These are phyloP conservation scores for Isabelozyma heimii DNA, from an alignment of 805 yeast genomes.

Conservation along the genomic window DNA sequence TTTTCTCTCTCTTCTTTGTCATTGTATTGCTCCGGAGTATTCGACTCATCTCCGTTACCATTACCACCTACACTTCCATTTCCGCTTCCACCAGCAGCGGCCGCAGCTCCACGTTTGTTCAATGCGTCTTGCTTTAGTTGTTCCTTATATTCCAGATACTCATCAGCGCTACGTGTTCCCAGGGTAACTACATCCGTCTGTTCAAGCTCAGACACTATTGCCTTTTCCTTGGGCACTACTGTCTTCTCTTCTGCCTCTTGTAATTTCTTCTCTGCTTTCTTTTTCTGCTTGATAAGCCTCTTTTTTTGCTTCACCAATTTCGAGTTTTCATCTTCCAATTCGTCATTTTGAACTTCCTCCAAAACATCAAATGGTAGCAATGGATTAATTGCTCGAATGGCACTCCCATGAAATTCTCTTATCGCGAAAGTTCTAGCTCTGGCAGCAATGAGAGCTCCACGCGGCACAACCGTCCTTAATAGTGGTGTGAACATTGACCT, in stretches of 20 bases:
- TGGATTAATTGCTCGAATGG: conserved; percentile 26
- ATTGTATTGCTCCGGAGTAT: background rate
- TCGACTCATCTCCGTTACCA: conserved; percentile 1
- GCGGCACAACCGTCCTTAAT: background rate
- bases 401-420: background rate
- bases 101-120: background rate
- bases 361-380: conserved; percentile 41
- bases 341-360: conserved; percentile 34
- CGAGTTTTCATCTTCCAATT: conserved; percentile 23
- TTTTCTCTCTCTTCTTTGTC: conserved; percentile 1
- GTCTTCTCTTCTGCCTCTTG: conserved; percentile 3
- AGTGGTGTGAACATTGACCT: background rate
- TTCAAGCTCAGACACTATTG: conserved; percentile 1
- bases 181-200: background rate
- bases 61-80: conserved; percentile 8
- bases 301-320: conserved; percentile 26
- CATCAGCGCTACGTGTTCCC: conserved; percentile 3
- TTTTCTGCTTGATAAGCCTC: conserved; percentile 19
- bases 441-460: background rate
- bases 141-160: background rate
- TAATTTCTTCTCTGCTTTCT: conserved; percentile 10
- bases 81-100: conserved; percentile 2
- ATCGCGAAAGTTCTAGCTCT: background rate
- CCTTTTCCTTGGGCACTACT: conserved; percentile 6
- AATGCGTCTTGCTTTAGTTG: background rate